A percentile compares a stretch with the other conserved stretches of the same genome.
phyloP scores from a whole-genome alignment of 495 filamentous ascomycete genomes.

The Hypoxylon trugodes region DNA sequence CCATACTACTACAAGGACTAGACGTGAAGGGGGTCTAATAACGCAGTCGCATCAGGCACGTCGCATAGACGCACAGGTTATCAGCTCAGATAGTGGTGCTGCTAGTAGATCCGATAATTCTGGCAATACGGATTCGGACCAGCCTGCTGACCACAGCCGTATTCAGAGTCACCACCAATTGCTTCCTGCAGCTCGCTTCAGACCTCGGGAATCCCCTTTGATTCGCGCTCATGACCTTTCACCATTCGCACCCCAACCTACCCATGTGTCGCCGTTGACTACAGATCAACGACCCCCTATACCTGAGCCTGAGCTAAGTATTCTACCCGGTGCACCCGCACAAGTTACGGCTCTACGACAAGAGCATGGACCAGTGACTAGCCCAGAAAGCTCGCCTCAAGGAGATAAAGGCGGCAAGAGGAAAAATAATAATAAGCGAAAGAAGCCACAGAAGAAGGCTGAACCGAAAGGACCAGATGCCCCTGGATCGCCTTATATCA shows the following conservation, averaged over 20 bases:
- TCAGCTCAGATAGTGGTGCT: slow-evolving; percentile 48
- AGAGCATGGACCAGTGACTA: slow-evolving; percentile 50
- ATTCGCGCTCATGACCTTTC: slow-evolving; percentile 63
- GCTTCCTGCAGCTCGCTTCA: slow-evolving; percentile 45
- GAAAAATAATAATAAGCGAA: slow-evolving; percentile 60
- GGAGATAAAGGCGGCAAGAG: slow-evolving; percentile 46
- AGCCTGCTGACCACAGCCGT: slow-evolving; percentile 47
- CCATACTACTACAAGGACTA: slow-evolving; percentile 7
- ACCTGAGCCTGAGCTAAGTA: slow-evolving; percentile 44
- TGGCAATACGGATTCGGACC: slow-evolving; percentile 49
- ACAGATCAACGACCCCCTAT: slow-evolving; percentile 67
- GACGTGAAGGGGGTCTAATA: background rate
- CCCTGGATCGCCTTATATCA: slow-evolving; percentile 70
- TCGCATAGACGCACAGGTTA: slow-evolving; percentile 37
- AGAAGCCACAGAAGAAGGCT: slow-evolving; percentile 60
- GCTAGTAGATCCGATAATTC: slow-evolving; percentile 54
- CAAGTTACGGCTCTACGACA: slow-evolving; percentile 62
- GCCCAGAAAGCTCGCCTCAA: slow-evolving; percentile 62
- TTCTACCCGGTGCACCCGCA: slow-evolving; percentile 50
- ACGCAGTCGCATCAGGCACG: slow-evolving; percentile 19
- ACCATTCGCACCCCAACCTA: slow-evolving; percentile 82
- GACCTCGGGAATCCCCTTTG: slow-evolving; percentile 47
- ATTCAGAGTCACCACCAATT: slow-evolving; percentile 44
- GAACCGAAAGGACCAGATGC: slow-evolving; percentile 50
- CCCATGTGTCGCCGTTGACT: slow-evolving; percentile 80